phyloP scores from a whole-genome alignment of 345 rosid genomes.

The Pistacia atlantica region DNA sequence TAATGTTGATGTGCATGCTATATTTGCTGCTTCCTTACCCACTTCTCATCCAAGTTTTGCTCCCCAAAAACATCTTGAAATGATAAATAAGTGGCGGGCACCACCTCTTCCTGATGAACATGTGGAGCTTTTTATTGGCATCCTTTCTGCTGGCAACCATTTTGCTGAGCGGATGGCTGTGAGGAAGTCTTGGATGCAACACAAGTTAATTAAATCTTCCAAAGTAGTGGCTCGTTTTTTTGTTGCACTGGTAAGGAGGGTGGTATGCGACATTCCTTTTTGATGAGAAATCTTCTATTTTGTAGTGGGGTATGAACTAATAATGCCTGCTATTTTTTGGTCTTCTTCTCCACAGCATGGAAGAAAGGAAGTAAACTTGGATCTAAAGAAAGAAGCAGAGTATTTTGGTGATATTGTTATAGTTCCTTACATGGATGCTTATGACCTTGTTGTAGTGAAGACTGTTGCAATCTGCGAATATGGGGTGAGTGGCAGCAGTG shows the following conservation, averaged over 20 bases:
- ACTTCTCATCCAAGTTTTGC: constrained; percentile 81
- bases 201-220: constrained; percentile 74
- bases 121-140: constrained; percentile 78
- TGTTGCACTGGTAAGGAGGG: constrained; percentile 73
- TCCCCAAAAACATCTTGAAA: constrained; percentile 85
- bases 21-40: constrained; percentile 90
- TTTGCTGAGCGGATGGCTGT: constrained; percentile 96
- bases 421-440: constrained; percentile 96
- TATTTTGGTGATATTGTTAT: constrained; percentile 91
- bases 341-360: constrained; percentile 51
- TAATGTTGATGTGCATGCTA: constrained; percentile 73
- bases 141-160: constrained; percentile 96
- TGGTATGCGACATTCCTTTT: background rate
- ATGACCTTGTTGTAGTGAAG: constrained; percentile 92
- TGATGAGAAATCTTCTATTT: too few species aligned
- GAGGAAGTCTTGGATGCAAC: constrained; percentile 97
- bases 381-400: constrained; percentile 88
- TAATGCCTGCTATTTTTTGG: background rate
- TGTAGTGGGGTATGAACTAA: background rate
- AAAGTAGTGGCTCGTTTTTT: constrained; percentile 92
- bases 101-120: constrained; percentile 24
- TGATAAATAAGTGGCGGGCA: constrained; percentile 38
- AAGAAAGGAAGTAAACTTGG: constrained; percentile 85
- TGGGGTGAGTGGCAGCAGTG: constrained; percentile 59
- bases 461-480: constrained; percentile 98